Percentiles rank a stretch among this genome's conserved stretches.
phyloP scores from a whole-genome alignment of 2,329 filamentous ascomycete species.

The Pseudogymnoascus sp. region DNA sequence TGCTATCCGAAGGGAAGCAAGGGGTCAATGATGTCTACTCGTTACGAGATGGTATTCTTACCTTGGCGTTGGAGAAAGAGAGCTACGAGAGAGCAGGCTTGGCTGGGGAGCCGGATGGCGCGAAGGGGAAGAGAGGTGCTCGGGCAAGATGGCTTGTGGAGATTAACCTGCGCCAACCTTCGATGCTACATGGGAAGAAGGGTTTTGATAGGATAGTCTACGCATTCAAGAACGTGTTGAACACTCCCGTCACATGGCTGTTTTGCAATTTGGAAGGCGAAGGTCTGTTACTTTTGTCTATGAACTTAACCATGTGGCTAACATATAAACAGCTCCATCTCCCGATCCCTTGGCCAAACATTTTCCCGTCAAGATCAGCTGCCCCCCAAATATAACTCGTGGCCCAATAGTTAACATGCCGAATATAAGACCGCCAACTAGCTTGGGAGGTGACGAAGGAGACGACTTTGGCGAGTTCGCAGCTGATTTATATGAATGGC shows the following conservation, averaged over 20 bases:
- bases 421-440: constrained; percentile 23
- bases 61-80: constrained; percentile 71
- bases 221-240: constrained; percentile 72
- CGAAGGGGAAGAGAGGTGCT: constrained; percentile 48
- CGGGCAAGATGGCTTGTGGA: constrained; percentile 75
- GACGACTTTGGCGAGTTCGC: constrained; percentile 55
- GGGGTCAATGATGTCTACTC: constrained; percentile 67
- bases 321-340: constrained; percentile 34
- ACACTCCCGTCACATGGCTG: constrained; percentile 63
- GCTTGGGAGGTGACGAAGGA: constrained; percentile 30
- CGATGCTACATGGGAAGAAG: constrained; percentile 78
- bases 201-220: constrained; percentile 71
- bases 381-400: constrained; percentile 23
- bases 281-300: constrained; percentile 31
- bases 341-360: constrained; percentile 43
- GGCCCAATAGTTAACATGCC: constrained; percentile 27
- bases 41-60: constrained; percentile 62
- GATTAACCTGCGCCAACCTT: constrained; percentile 62
- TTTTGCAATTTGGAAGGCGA: constrained; percentile 56
- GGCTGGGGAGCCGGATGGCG: constrained; percentile 58
- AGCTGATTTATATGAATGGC: constrained; percentile 64
- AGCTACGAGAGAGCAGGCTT: constrained; percentile 78
- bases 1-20: constrained; percentile 72
- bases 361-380: constrained; percentile 37
- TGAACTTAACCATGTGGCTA: not conserved